A percentile compares a stretch with the other conserved stretches of the same genome.
These are phyloP conservation scores for Gnaphalium uliginosum DNA, from an alignment of 129 eudicot species.

Conservation along the genomic window DNA sequence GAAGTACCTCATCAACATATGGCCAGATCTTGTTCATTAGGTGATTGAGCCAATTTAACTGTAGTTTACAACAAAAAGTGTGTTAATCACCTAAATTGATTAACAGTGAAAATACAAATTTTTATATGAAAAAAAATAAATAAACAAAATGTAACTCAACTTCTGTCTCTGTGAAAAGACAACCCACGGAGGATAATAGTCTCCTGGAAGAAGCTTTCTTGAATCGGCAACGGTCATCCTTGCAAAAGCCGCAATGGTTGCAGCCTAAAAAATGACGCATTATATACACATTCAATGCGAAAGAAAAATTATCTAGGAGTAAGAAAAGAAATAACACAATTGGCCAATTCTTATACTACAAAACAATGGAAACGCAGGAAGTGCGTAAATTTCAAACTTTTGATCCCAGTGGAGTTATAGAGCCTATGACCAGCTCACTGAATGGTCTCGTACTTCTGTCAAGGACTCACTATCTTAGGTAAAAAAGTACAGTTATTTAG, in stretches of 20 bases:
- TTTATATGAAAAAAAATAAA: neutral
- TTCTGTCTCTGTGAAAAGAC: conserved; percentile 69
- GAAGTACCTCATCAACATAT: conserved; percentile 70
- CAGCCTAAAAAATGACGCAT: conserved; percentile 80
- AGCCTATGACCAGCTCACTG: neutral
- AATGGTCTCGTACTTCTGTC: neutral
- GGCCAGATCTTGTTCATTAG: conserved; percentile 86
- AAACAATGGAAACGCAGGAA: neutral
- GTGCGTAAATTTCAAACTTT: neutral
- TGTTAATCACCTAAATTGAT: conserved; percentile 8
- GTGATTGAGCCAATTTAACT: conserved; percentile 87
- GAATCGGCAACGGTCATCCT: conserved; percentile 84
- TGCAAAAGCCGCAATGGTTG: conserved; percentile 68
- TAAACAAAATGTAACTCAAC: conserved; percentile 42
- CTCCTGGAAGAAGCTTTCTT: conserved; percentile 70
- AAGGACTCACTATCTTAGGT: neutral
- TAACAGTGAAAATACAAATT: neutral
- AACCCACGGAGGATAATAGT: conserved; percentile 87
- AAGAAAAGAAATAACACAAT: neutral
- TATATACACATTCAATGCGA: too few species aligned
- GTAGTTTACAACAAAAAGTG: conserved; percentile 18
- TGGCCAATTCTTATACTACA: neutral
- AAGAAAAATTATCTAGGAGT: neutral
- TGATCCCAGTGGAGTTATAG: neutral
- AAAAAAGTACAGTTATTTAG: neutral